Evolutionary conservation across 2,329 filamentous ascomycete species (phyloP).

Genomic region (Claviceps sp.): DNA sequence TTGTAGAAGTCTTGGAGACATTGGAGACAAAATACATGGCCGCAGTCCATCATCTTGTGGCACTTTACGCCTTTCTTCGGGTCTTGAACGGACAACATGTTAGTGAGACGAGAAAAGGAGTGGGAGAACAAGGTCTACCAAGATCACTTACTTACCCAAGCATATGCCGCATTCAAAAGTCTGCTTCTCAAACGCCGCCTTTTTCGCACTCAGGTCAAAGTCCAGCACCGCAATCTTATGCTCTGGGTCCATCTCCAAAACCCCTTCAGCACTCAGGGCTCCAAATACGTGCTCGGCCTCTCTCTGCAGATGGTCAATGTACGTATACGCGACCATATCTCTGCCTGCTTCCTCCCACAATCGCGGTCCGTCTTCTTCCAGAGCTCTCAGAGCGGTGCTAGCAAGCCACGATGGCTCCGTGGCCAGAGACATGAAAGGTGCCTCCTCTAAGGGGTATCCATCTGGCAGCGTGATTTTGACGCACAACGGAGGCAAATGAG

Average conservation of each 20-base stretch:
- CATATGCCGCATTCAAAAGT: slow-evolving; percentile 86
- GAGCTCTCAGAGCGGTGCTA: slow-evolving; percentile 27
- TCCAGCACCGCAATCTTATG: slow-evolving; percentile 62
- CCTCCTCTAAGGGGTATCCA: slow-evolving; percentile 40
- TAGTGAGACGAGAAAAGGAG: not conserved
- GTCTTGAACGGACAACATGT: slow-evolving; percentile 32
- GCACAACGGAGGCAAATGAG: slow-evolving; percentile 44
- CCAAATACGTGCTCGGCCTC: slow-evolving; percentile 48
- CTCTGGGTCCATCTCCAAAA: slow-evolving; percentile 37
- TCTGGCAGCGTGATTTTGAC: slow-evolving; percentile 41
- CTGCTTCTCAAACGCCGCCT: slow-evolving; percentile 63
- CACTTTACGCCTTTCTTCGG: slow-evolving; percentile 78
- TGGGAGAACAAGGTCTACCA: not conserved
- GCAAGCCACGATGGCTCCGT: slow-evolving; percentile 47
- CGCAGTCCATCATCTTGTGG: slow-evolving; percentile 70
- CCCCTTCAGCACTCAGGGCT: slow-evolving; percentile 33
- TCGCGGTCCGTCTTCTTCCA: slow-evolving; percentile 35
- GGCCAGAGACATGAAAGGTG: slow-evolving; percentile 37
- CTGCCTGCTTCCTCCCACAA: slow-evolving; percentile 51
- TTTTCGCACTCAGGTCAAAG: slow-evolving; percentile 62
- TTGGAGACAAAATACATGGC: slow-evolving; percentile 80
- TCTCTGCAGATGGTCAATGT: slow-evolving; percentile 50
- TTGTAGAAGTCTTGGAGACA: slow-evolving; percentile 88
- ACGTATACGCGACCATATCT: slow-evolving; percentile 46
- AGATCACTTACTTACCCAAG: slow-evolving; percentile 36